A percentile compares a stretch with the other conserved stretches of the same genome.
Conservation (phyloP, 768 basidiomycete genomes). For the Rhizopogon rudus region DNA sequence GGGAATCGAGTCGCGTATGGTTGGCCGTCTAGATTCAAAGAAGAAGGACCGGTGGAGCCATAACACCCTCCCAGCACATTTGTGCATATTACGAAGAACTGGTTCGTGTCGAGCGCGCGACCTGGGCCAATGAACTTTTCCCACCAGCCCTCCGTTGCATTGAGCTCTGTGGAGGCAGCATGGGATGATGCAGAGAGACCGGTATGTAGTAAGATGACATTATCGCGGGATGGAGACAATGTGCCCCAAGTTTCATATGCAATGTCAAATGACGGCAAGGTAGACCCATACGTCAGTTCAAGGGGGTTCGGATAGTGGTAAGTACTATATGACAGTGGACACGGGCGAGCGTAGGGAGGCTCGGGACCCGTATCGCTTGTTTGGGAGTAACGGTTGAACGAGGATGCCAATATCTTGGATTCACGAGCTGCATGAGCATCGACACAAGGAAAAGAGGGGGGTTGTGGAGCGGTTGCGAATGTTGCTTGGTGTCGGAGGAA, state of each 20-base stretch:
- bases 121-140: constrained; percentile 97
- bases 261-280: constrained; percentile 70
- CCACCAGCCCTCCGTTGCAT: constrained; percentile 94
- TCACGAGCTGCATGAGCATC: constrained; percentile 75
- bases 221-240: constrained; percentile 70
- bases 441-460: constrained; percentile 66
- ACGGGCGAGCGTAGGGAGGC: constrained; percentile 77
- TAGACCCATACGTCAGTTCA: constrained; percentile 56
- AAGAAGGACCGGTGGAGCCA: constrained; percentile 93
- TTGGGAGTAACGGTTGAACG: constrained; percentile 16
- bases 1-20: constrained; percentile 92
- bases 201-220: constrained; percentile 93
- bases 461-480: not conserved
- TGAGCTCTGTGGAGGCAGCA: constrained; percentile 75
- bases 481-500: not conserved
- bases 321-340: constrained; percentile 63
- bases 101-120: constrained; percentile 87
- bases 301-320: constrained; percentile 63
- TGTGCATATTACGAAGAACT: constrained; percentile 91
- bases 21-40: constrained; percentile 59
- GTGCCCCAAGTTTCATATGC: constrained; percentile 99
- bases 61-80: constrained; percentile 98
- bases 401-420: constrained; percentile 41
- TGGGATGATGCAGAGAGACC: constrained; percentile 96
- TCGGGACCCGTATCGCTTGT: constrained; percentile 61